Percentiles rank a stretch among this genome's conserved stretches.
Evolutionary conservation across 805 yeast species (phyloP).

Genomic region (Zygosaccharomyces rouxii): DNA sequence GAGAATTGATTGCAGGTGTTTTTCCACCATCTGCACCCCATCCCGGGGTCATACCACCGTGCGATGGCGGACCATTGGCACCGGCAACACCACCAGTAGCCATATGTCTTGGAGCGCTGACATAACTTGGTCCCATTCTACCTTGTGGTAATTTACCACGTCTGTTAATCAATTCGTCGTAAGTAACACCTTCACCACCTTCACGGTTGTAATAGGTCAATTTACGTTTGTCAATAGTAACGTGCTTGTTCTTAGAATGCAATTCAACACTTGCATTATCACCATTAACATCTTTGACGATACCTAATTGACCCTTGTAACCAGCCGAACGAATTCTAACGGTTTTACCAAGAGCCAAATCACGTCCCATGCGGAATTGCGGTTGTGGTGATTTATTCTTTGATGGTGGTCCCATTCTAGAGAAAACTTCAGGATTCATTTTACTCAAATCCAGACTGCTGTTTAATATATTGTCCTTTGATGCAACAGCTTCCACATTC

Average conservation of each 20-base stretch:
- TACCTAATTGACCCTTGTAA: constrained; percentile 91
- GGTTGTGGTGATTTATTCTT: constrained; percentile 42
- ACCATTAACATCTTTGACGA: constrained; percentile 90
- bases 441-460: constrained; percentile 62
- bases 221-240: constrained; percentile 76
- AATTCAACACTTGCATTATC: constrained; percentile 87
- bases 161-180: constrained; percentile 67
- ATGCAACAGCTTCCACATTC: constrained; percentile 77
- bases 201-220: constrained; percentile 65
- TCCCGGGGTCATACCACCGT: constrained; percentile 47
- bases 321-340: constrained; percentile 88
- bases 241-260: constrained; percentile 85
- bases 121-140: constrained; percentile 35
- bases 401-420: constrained; percentile 51
- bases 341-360: constrained; percentile 72
- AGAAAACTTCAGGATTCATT: constrained; percentile 70
- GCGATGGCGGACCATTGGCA: constrained; percentile 31
- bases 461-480: constrained; percentile 61
- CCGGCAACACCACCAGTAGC: constrained; percentile 33
- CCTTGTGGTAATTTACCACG: constrained; percentile 39
- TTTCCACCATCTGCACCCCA: constrained; percentile 54
- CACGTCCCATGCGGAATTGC: constrained; percentile 66
- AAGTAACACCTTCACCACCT: constrained; percentile 66
- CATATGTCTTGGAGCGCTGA: constrained; percentile 35
- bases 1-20: constrained; percentile 39